A percentile compares a stretch with the other conserved stretches of the same genome.
Conservation (phyloP, 306 rosid genomes). For the Castanea sativa region DNA sequence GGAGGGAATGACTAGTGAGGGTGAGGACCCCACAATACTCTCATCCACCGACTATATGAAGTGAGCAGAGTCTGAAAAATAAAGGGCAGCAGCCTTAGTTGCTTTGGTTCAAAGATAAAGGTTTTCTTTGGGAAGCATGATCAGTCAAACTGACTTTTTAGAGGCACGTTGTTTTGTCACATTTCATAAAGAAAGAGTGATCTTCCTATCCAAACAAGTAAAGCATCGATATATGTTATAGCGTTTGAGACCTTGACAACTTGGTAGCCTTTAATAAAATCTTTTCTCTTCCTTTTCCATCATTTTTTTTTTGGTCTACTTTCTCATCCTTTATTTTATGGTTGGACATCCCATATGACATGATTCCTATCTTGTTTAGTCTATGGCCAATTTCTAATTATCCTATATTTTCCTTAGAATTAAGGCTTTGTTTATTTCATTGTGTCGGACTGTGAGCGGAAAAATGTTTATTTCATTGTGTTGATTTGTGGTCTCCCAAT, state of each 20-base stretch:
- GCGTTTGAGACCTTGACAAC: not conserved
- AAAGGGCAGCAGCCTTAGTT: not conserved
- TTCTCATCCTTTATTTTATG: constrained; percentile 19
- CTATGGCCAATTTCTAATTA: not conserved
- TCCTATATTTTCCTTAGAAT: not conserved
- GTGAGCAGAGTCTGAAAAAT: not conserved
- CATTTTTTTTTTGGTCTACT: not conserved
- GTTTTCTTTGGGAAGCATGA: not conserved
- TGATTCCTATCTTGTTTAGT: not conserved
- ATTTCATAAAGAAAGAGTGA: not conserved
- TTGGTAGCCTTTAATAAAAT: not conserved
- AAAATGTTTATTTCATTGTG: too few relatives aligned
- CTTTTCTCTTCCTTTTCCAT: not conserved
- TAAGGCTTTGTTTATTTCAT: not conserved
- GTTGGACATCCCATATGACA: constrained; percentile 24
- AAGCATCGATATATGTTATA: not conserved
- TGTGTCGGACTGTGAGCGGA: accelerated
- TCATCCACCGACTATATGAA: not conserved
- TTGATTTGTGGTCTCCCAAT: too few relatives aligned
- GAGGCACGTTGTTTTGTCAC: not conserved
- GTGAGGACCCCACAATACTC: constrained; percentile 2
- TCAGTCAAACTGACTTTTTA: not conserved
- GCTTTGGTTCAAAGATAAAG: not conserved
- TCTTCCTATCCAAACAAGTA: not conserved
- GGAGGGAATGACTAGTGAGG: not conserved